Percentiles rank a stretch among this genome's conserved stretches.
These are phyloP conservation scores for Daldinia grandis DNA, from an alignment of 495 filamentous ascomycete species.

Conservation along the genomic window DNA sequence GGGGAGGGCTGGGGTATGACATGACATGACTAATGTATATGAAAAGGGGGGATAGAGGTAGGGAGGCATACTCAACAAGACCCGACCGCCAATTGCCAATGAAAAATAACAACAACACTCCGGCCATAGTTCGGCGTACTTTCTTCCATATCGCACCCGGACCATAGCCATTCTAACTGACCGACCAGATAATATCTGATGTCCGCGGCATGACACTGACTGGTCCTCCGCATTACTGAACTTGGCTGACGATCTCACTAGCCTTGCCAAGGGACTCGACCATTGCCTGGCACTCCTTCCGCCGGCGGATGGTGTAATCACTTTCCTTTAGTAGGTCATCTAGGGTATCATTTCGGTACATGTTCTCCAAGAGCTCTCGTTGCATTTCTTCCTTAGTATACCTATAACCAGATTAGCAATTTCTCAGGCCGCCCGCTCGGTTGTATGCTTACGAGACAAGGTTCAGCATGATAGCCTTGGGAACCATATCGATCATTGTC, in stretches of 20 bases:
- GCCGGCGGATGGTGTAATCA: constrained; percentile 92
- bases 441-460: constrained; percentile 80
- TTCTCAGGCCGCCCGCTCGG: background rate
- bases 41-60: constrained; percentile 9
- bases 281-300: constrained; percentile 99
- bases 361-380: constrained; percentile 94
- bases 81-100: constrained; percentile 24
- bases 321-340: constrained; percentile 97
- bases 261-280: constrained; percentile 89
- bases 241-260: constrained; percentile 95
- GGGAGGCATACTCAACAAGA: constrained; percentile 23
- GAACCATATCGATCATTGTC: constrained; percentile 99
- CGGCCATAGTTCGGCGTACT: constrained; percentile 2
- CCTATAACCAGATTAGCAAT: constrained; percentile 57
- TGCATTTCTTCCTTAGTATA: constrained; percentile 99
- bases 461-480: constrained; percentile 98
- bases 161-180: constrained; percentile 14
- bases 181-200: constrained; percentile 8
- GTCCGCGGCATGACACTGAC: background rate
- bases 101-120: constrained; percentile 8
- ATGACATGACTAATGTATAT: constrained; percentile 25
- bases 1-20: constrained; percentile 36
- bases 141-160: background rate
- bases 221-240: constrained; percentile 67
- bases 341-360: constrained; percentile 89